Evolutionary conservation across 2,329 filamentous ascomycete species (phyloP).

Genomic region (Epichloe gansuensis): DNA sequence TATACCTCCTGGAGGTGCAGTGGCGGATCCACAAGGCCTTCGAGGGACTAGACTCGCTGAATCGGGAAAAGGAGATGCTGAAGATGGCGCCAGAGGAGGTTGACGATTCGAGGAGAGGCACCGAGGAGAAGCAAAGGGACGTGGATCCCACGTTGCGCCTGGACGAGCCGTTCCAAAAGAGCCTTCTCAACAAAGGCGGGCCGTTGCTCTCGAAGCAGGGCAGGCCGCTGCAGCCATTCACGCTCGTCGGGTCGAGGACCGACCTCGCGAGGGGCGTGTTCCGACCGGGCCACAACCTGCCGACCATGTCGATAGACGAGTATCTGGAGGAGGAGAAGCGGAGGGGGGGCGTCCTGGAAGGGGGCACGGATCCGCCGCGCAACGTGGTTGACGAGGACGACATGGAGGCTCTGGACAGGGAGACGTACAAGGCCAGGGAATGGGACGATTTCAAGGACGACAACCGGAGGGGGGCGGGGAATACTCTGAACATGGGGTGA

Average conservation of each 20-base stretch:
- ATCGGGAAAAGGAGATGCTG: conserved; percentile 73
- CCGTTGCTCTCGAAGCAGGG: conserved; percentile 68
- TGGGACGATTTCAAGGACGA: conserved; percentile 94
- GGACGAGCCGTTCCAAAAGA: conserved; percentile 47
- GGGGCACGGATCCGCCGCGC: conserved; percentile 61
- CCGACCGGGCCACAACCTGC: conserved; percentile 78
- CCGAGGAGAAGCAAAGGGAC: conserved; percentile 17
- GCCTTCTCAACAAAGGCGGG: conserved; percentile 37
- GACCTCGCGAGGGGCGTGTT: conserved; percentile 74
- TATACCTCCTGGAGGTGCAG: conserved; percentile 64
- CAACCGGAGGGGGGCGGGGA: conserved; percentile 70
- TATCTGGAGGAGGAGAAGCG: conserved; percentile 84
- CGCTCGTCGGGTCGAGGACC: conserved; percentile 63
- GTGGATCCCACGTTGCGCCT: conserved; percentile 52
- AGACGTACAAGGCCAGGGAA: conserved; percentile 82
- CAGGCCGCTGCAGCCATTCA: conserved; percentile 84
- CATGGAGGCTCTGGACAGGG: conserved; percentile 71
- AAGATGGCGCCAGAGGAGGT: conserved; percentile 52
- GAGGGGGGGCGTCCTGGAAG: conserved; percentile 80
- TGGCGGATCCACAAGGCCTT: conserved; percentile 70
- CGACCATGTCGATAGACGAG: conserved; percentile 96
- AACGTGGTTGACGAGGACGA: conserved; percentile 82
- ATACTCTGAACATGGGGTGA: conserved; percentile 67
- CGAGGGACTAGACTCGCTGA: conserved; percentile 74
- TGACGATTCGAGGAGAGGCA: conserved; percentile 21